phyloP scores from a whole-genome alignment of 2,329 filamentous ascomycete species.

The Leptographium radiaticola region DNA sequence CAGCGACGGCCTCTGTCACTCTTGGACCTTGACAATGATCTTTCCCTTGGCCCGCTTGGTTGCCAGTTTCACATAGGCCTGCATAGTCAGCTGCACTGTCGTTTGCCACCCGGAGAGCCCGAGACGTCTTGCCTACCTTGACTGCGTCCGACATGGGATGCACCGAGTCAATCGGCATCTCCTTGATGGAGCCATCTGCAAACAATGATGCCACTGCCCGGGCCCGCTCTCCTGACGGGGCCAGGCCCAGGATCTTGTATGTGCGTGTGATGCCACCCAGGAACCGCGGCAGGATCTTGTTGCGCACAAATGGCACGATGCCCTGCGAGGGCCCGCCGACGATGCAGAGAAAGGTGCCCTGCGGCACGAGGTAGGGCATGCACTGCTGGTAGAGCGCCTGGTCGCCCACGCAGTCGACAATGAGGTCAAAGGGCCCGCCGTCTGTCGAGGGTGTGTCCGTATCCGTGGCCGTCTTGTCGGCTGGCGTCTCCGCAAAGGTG shows the following conservation, averaged over 20 bases:
- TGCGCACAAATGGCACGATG: conserved; percentile 17
- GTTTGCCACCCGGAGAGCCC: no score
- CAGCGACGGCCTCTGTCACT: conserved; percentile 16
- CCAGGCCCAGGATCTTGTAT: conserved; percentile 18
- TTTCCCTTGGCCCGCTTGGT: conserved; percentile 20
- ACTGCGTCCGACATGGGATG: conserved; percentile 17
- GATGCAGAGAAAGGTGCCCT: conserved; percentile 22
- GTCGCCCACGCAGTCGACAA: conserved; percentile 36
- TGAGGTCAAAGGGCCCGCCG: conserved; percentile 22
- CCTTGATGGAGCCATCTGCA: conserved; percentile 15
- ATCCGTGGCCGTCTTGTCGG: not conserved
- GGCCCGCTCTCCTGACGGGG: conserved; percentile 15
- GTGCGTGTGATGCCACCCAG: conserved; percentile 19
- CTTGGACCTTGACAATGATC: conserved; percentile 17
- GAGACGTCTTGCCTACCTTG: conserved; percentile 12
- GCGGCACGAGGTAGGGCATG: conserved; percentile 23
- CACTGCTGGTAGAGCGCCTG: conserved; percentile 30
- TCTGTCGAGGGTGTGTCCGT: not conserved
- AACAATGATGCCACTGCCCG: conserved; percentile 16
- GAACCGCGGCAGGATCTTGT: conserved; percentile 18
- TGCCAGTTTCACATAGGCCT: conserved; percentile 19
- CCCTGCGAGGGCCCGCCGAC: conserved; percentile 19
- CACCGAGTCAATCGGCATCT: conserved; percentile 19
- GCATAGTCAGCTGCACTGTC: not conserved
- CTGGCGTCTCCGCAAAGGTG: conserved; percentile 13